phyloP scores from a whole-genome alignment of 495 filamentous ascomycete species.

The Neurospora sp. region DNA sequence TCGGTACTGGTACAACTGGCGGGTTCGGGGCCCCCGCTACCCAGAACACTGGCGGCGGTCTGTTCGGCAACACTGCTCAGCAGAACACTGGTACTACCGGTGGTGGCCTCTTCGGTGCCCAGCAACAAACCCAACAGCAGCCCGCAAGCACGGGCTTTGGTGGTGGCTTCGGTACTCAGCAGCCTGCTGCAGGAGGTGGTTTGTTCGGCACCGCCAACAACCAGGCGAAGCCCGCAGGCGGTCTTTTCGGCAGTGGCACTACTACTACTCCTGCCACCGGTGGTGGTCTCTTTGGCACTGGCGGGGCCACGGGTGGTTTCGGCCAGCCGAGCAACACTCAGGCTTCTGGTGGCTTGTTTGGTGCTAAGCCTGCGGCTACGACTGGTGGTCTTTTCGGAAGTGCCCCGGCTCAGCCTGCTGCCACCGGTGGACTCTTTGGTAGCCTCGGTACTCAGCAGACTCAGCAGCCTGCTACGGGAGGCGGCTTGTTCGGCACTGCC shows the following conservation, averaged over 20 bases:
- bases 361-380: conserved; percentile 38
- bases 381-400: conserved; percentile 10
- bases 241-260: conserved; percentile 39
- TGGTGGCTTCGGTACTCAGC: conserved; percentile 16
- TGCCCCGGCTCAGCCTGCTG: conserved; percentile 20
- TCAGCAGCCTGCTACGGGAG: conserved; percentile 27
- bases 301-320: conserved; percentile 25
- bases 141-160: conserved; percentile 13
- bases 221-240: conserved; percentile 33
- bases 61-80: conserved; percentile 44
- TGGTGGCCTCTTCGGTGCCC: conserved; percentile 39
- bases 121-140: conserved; percentile 6
- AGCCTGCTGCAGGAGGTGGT: conserved; percentile 35
- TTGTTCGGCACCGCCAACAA: conserved; percentile 45
- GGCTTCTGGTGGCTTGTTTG: conserved; percentile 50
- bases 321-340: conserved; percentile 17
- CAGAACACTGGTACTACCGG: conserved; percentile 15
- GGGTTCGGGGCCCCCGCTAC: conserved; percentile 19
- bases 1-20: conserved; percentile 14
- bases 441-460: conserved; percentile 41
- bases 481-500: conserved; percentile 50
- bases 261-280: conserved; percentile 19
- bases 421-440: conserved; percentile 42
- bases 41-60: conserved; percentile 41
- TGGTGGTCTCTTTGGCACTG: conserved; percentile 34